Evolutionary conservation across 306 rosid species (phyloP), one percentile per base, ranked within the genome.

Genomic region (Canavalia gladiata): DNA sequence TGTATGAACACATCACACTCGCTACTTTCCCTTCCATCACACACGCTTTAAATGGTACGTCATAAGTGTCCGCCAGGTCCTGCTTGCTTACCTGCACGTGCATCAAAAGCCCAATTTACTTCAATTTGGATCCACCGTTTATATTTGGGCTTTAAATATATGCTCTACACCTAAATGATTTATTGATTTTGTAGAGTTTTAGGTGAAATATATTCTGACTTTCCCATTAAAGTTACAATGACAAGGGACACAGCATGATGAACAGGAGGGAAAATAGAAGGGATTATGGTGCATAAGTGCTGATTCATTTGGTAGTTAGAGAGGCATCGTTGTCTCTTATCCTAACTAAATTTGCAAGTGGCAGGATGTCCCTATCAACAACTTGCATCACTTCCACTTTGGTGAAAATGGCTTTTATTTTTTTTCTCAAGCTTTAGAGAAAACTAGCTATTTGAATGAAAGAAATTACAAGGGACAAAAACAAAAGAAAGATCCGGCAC

Each of bases 1-100:
- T 95, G 89, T 95, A 95, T 3, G 99, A 95, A 59, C 99, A 95
- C 99, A 95, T 95, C 3, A 95, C 91, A 67, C 99, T 90, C 0
- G 99, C 98, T 37, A 95, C 99, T 2, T 88, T 84, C 13, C 99
- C 99, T 46, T 93, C 94, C 34, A 73, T 13, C 70, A 95, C 99
- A n/a, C 99, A 95, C 0, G 96, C 84, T 80, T 83, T 89, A 81
- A 95, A 95, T 0, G 99, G 99, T 39, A 93, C 94, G 0, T 93
- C n/a, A 7, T 90, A 95, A 3, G 99, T 93, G 72, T 95, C 99
- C 11, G 41, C 92, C 79, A 95, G 76, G 74, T 95, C 99, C 43
- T 95, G 99, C 70, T 81, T 87, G 76, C 98, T 95, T 3, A 95
- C 97, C 97, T 93, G 78, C 59, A 56, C 6, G 31, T 58, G 8